phyloP scores from a whole-genome alignment of 352 stramenopile genomes.

The Phytophthora podocarpi region DNA sequence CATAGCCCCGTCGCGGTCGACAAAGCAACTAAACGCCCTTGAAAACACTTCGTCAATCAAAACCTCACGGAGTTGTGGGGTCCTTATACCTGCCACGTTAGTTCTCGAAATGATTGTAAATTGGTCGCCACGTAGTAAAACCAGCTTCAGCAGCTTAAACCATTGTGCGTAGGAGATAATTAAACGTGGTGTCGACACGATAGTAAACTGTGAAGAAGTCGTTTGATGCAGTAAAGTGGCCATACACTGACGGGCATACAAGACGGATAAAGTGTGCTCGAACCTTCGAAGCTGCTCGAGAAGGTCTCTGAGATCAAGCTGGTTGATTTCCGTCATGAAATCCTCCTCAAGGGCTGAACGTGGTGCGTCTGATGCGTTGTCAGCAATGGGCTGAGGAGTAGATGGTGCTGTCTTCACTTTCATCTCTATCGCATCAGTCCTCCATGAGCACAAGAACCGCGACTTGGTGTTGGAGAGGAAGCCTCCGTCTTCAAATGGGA shows the following conservation, averaged over 20 bases:
- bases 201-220: not conserved
- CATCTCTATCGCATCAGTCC: slow-evolving; percentile 32
- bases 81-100: too few relatives aligned
- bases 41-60: slow-evolving; percentile 22
- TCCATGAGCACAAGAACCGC: slow-evolving; percentile 42
- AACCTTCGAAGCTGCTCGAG: slow-evolving; percentile 19
- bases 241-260: slow-evolving; percentile 41
- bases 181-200: not conserved
- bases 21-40: slow-evolving; percentile 19
- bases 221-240: slow-evolving; percentile 24
- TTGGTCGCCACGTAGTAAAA: slow-evolving; percentile 60
- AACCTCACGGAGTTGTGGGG: too few relatives aligned
- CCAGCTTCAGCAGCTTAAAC: slow-evolving; percentile 52
- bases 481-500: slow-evolving; percentile 82
- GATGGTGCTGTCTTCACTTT: slow-evolving; percentile 11
- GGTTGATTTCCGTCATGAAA: slow-evolving; percentile 31
- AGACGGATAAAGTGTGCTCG: slow-evolving; percentile 37
- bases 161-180: slow-evolving; percentile 32
- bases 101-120: slow-evolving; percentile 39
- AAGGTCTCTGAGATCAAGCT: slow-evolving; percentile 25
- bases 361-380: not conserved
- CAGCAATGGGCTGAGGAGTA: slow-evolving; percentile 1
- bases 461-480: slow-evolving; percentile 59
- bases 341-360: slow-evolving; percentile 15
- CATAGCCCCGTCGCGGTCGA: not conserved